These are phyloP conservation scores for Tetrapisispora arboricola DNA, from an alignment of 805 yeast genomes.

Conservation along the genomic window DNA sequence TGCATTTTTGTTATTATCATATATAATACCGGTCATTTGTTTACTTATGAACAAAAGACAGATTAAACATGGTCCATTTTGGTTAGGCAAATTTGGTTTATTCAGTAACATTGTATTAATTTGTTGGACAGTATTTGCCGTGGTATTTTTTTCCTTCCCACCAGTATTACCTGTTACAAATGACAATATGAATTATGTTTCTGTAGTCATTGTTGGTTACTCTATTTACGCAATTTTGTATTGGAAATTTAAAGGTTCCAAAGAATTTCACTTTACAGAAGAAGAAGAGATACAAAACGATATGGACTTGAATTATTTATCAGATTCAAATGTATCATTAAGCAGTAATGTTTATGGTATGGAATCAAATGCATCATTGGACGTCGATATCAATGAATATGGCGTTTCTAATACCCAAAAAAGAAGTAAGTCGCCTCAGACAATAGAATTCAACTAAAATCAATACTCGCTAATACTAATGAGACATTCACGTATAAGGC, in stretches of 20 bases:
- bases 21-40: conserved; percentile 46
- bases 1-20: conserved; percentile 49
- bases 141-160: conserved; percentile 58
- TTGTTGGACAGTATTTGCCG: conserved; percentile 48
- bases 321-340: not conserved
- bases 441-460: not conserved
- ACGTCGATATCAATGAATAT: not conserved
- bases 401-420: not conserved
- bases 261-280: conserved; percentile 25
- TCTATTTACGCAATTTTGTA: conserved; percentile 36
- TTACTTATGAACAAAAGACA: conserved; percentile 33
- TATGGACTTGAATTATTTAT: not conserved
- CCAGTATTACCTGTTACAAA: conserved; percentile 49
- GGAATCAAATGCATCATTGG: not conserved
- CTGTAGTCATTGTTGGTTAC: conserved; percentile 44
- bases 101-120: conserved; percentile 41
- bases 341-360: not conserved
- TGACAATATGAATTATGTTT: conserved; percentile 58
- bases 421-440: not conserved
- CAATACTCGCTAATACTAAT: too few relatives aligned
- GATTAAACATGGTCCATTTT: conserved; percentile 54
- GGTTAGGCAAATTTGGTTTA: conserved; percentile 49
- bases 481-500: too few relatives aligned
- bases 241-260: conserved; percentile 39
- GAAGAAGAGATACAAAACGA: conserved; percentile 10